Evolutionary conservation across 805 yeast genomes (phyloP).

Genomic region (Sungouiella thailandica): DNA sequence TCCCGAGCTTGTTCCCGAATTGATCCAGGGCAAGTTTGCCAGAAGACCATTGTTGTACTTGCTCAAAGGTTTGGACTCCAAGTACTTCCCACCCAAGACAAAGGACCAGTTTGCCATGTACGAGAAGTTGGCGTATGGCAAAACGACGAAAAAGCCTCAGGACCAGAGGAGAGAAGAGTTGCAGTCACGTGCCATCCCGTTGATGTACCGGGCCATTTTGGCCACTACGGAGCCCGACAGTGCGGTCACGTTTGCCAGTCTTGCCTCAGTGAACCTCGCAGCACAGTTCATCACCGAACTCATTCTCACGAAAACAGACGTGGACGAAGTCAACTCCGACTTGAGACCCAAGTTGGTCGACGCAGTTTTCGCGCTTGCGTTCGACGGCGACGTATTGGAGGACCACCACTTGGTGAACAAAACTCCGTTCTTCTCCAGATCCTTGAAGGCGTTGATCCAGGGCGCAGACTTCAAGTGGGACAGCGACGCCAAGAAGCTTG

Average conservation of each 20-base stretch:
- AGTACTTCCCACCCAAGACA: slow-evolving; percentile 70
- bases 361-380: slow-evolving; percentile 47
- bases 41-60: slow-evolving; percentile 86
- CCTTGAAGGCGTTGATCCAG: slow-evolving; percentile 71
- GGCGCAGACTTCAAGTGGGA: slow-evolving; percentile 80
- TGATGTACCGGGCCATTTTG: slow-evolving; percentile 51
- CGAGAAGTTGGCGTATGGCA: slow-evolving; percentile 48
- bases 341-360: slow-evolving; percentile 48
- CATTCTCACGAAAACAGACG: slow-evolving; percentile 50
- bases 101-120: slow-evolving; percentile 58
- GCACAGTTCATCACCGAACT: slow-evolving; percentile 80
- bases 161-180: slow-evolving; percentile 71
- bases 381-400: slow-evolving; percentile 62
- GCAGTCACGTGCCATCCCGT: slow-evolving; percentile 58
- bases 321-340: slow-evolving; percentile 32
- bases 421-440: slow-evolving; percentile 66
- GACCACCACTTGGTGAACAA: slow-evolving; percentile 65
- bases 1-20: slow-evolving; percentile 45
- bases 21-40: slow-evolving; percentile 68
- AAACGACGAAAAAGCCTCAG: slow-evolving; percentile 83
- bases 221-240: slow-evolving; percentile 20
- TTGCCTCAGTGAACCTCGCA: slow-evolving; percentile 69
- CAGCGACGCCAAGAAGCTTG: slow-evolving; percentile 40
- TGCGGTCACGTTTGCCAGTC: slow-evolving; percentile 41
- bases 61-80: slow-evolving; percentile 71